A percentile compares a stretch with the other conserved stretches of the same genome.
phyloP scores from a whole-genome alignment of 2,329 filamentous ascomycete species.

The Sarocladiaceae sp. region DNA sequence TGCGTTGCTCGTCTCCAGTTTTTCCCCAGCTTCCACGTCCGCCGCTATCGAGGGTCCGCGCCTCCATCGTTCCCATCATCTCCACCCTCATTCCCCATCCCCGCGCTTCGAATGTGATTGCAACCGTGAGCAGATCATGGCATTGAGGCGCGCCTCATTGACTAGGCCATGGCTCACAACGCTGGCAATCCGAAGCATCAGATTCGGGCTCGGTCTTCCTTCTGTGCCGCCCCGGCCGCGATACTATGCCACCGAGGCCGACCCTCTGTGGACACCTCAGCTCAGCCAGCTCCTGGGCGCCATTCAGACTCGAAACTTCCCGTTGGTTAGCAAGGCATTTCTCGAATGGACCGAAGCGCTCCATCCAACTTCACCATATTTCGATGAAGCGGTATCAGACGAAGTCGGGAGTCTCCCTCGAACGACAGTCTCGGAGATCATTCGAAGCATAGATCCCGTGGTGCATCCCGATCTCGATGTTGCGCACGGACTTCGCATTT shows the following conservation, averaged over 20 bases:
- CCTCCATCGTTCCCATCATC: conserved; percentile 1
- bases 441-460: conserved; percentile 58
- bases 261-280: background rate
- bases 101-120: background rate
- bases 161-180: background rate
- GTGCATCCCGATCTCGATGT: conserved; percentile 45
- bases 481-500: conserved; percentile 33
- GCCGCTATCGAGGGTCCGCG: conserved; percentile 7
- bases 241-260: background rate
- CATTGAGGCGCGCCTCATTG: background rate
- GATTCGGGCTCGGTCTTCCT: background rate
- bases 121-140: background rate
- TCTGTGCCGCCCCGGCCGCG: background rate
- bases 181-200: background rate
- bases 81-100: conserved; percentile 6
- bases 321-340: conserved; percentile 8
- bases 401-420: conserved; percentile 40
- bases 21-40: conserved; percentile 7
- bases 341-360: conserved; percentile 11
- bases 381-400: conserved; percentile 18
- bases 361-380: background rate
- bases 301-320: conserved; percentile 24
- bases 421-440: conserved; percentile 57
- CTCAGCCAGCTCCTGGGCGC: conserved; percentile 24
- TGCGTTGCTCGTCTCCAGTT: background rate